These are phyloP conservation scores for Penicillium egyptiacum DNA, from an alignment of 495 filamentous ascomycete genomes.

Conservation along the genomic window DNA sequence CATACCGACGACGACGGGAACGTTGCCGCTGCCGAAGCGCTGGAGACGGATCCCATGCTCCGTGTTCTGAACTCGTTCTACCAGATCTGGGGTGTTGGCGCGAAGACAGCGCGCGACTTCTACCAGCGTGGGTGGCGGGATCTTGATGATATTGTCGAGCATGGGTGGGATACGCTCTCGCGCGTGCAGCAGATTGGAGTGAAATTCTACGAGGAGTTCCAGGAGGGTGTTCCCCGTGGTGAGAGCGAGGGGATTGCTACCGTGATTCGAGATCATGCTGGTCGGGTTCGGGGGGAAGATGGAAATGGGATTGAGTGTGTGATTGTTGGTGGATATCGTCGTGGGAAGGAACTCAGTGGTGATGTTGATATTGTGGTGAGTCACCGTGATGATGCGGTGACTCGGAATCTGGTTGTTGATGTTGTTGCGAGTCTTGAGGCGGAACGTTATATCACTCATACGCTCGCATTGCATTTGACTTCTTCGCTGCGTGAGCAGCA, in stretches of 20 bases:
- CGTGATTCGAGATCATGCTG: conserved; percentile 63
- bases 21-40: conserved; percentile 61
- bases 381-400: conserved; percentile 69
- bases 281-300: conserved; percentile 38
- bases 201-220: conserved; percentile 93
- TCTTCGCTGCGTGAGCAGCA: conserved; percentile 70
- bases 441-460: conserved; percentile 76
- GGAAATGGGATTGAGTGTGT: conserved; percentile 58
- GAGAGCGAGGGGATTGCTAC: conserved; percentile 72
- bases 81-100: conserved; percentile 87
- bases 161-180: conserved; percentile 72
- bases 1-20: conserved; percentile 46
- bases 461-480: conserved; percentile 63
- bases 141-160: conserved; percentile 81
- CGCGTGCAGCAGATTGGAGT: conserved; percentile 90
- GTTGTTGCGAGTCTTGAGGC: conserved; percentile 69
- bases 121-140: conserved; percentile 71
- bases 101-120: conserved; percentile 78
- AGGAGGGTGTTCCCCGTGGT: conserved; percentile 62
- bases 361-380: conserved; percentile 88
- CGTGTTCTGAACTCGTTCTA: conserved; percentile 67
- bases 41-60: conserved; percentile 64
- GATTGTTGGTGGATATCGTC: conserved; percentile 81
- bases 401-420: conserved; percentile 62
- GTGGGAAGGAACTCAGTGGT: conserved; percentile 70